Conservation (phyloP, 768 basidiomycete genomes). For the Polyporus arcularius region DNA sequence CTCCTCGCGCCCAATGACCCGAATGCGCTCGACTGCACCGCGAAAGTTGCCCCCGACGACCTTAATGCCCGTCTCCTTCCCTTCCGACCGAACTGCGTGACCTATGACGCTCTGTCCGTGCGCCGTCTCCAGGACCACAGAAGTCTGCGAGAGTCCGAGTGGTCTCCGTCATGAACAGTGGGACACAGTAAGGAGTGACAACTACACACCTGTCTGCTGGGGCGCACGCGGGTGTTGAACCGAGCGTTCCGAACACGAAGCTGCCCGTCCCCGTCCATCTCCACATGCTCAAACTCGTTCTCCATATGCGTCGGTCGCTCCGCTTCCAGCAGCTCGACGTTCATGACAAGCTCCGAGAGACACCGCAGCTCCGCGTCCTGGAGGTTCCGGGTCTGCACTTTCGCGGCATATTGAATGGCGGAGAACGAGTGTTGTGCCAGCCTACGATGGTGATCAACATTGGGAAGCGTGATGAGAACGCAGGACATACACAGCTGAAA, state of each 20-base stretch:
- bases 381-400: slow-evolving; percentile 21
- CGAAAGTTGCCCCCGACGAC: slow-evolving; percentile 24
- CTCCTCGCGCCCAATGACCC: slow-evolving; percentile 44
- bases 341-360: slow-evolving; percentile 33
- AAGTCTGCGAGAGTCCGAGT: slow-evolving; percentile 26
- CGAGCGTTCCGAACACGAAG: slow-evolving; percentile 39
- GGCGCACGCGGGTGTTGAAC: slow-evolving; percentile 43
- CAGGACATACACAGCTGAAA: slow-evolving; percentile 30
- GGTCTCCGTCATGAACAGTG: no score
- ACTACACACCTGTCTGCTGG: slow-evolving; percentile 37
- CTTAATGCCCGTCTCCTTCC: slow-evolving; percentile 39
- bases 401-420: background rate
- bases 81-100: slow-evolving; percentile 32
- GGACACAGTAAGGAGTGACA: no score
- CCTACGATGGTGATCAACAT: slow-evolving; percentile 18
- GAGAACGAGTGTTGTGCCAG: slow-evolving; percentile 20
- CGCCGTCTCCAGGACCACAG: slow-evolving; percentile 38
- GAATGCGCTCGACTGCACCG: slow-evolving; percentile 34
- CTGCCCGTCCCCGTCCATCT: slow-evolving; percentile 29
- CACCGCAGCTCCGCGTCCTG: slow-evolving; percentile 32
- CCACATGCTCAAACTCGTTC: slow-evolving; percentile 36
- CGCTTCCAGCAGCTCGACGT: slow-evolving; percentile 36
- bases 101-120: slow-evolving; percentile 35
- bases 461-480: background rate
- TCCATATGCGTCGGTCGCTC: slow-evolving; percentile 34